Conservation (phyloP, 176 grass and related monocot genomes). For the Carex cristatella region DNA sequence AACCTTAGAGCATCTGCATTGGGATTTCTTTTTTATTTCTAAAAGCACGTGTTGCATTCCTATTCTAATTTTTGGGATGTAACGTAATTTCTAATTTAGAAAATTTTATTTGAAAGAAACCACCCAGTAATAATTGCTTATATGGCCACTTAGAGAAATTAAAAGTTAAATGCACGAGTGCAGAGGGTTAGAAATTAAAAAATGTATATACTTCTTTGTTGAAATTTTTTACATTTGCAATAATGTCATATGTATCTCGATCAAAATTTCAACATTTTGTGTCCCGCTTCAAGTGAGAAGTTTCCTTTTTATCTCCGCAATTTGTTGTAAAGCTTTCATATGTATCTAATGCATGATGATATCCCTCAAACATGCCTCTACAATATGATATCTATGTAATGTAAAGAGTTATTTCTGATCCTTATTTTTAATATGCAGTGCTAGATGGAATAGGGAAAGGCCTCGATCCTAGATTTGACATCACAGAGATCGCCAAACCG, state of each 20-base stretch:
- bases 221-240: neutral
- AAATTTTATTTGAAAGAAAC: too few species aligned
- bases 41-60: too few species aligned
- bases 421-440: conserved; percentile 43
- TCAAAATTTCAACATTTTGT: neutral
- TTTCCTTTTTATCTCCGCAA: neutral
- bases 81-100: too few species aligned
- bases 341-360: neutral
- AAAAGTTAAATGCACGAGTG: too few species aligned
- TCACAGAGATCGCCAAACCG: conserved; percentile 99
- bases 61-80: neutral
- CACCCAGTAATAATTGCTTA: too few species aligned
- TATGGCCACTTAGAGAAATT: too few species aligned
- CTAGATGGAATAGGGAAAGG: conserved; percentile 99
- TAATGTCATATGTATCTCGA: neutral
- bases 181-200: too few species aligned
- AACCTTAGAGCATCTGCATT: neutral
- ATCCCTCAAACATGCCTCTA: neutral
- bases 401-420: neutral
- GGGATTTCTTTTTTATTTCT: too few species aligned
- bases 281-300: neutral
- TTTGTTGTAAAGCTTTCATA: neutral
- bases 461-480: conserved; percentile 97
- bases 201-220: too few species aligned
- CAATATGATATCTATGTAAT: neutral